A percentile compares a stretch with the other conserved stretches of the same genome.
Evolutionary conservation across 1,284 basidiomycete genomes (phyloP).

Genomic region (Lentinula novae-zelandiae): DNA sequence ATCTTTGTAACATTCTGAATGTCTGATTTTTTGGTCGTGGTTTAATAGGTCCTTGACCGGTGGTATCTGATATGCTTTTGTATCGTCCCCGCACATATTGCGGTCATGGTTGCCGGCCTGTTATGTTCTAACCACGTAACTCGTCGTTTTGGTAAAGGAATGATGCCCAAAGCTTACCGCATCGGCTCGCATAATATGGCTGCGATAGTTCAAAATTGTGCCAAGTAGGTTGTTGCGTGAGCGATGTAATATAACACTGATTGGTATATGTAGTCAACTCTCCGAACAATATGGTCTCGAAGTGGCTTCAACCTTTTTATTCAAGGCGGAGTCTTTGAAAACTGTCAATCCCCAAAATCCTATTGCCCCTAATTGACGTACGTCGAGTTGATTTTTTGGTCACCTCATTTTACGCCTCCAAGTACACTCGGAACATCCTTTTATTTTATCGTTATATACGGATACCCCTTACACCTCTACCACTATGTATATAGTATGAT

Average conservation of each 20-base stretch:
- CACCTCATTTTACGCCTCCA: too few species aligned
- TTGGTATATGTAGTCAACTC: background rate
- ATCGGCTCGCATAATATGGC: constrained; percentile 63
- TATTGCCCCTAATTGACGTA: background rate
- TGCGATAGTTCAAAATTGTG: constrained; percentile 71
- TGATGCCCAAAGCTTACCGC: constrained; percentile 72
- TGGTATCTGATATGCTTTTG: constrained; percentile 59
- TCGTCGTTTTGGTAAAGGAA: constrained; percentile 74
- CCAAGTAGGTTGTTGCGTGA: constrained; percentile 39
- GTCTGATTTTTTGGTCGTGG: background rate
- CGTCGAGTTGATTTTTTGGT: too few species aligned
- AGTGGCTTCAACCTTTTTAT: background rate
- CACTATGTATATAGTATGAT: too few species aligned
- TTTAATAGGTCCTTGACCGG: constrained; percentile 32
- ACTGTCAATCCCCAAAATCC: background rate
- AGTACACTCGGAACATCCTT: too few species aligned
- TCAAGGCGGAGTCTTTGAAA: background rate
- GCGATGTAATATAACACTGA: background rate
- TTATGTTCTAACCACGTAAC: constrained; percentile 73
- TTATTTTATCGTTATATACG: background rate
- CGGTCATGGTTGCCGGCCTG: constrained; percentile 50
- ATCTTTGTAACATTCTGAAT: background rate
- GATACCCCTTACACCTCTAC: background rate
- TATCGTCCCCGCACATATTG: constrained; percentile 54
- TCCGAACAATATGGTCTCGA: constrained; percentile 10